Evolutionary conservation across 768 basidiomycete genomes (phyloP).

Genomic region (Naganishia friedmannii): DNA sequence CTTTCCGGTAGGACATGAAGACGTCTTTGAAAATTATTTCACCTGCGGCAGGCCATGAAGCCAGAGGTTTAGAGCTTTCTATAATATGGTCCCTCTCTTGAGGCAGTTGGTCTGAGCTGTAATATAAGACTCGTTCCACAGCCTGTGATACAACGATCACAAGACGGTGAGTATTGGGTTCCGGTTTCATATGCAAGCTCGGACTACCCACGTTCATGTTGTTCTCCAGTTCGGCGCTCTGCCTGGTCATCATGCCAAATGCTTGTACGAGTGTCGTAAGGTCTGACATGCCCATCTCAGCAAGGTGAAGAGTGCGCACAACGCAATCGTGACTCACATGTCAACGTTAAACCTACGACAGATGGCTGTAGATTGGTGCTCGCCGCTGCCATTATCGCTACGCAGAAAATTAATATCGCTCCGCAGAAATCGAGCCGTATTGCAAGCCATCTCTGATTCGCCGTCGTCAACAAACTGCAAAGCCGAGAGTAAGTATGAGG

Average conservation of each 20-base stretch:
- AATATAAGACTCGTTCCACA: slow-evolving; percentile 67
- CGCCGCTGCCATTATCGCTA: slow-evolving; percentile 72
- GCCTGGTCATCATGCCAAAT: slow-evolving; percentile 40
- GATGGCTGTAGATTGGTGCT: slow-evolving; percentile 66
- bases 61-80: slow-evolving; percentile 59
- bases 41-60: slow-evolving; percentile 72
- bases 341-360: slow-evolving; percentile 73
- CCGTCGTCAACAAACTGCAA: slow-evolving; percentile 61
- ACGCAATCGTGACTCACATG: slow-evolving; percentile 43
- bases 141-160: slow-evolving; percentile 31
- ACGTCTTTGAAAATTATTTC: slow-evolving; percentile 69
- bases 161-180: background rate
- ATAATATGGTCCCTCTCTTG: slow-evolving; percentile 71
- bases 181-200: slow-evolving; percentile 28
- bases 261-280: slow-evolving; percentile 42
- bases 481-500: background rate
- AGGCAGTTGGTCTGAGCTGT: slow-evolving; percentile 59
- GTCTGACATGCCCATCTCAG: slow-evolving; percentile 18
- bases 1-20: slow-evolving; percentile 69
- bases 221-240: slow-evolving; percentile 70
- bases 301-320: background rate
- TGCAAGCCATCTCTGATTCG: slow-evolving; percentile 74
- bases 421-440: slow-evolving; percentile 87
- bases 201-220: slow-evolving; percentile 64
- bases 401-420: slow-evolving; percentile 53